Percentiles rank a stretch among this genome's conserved stretches.
phyloP scores from a whole-genome alignment of 2,329 filamentous ascomycete species.

The Trichoderma afroharzianum region DNA sequence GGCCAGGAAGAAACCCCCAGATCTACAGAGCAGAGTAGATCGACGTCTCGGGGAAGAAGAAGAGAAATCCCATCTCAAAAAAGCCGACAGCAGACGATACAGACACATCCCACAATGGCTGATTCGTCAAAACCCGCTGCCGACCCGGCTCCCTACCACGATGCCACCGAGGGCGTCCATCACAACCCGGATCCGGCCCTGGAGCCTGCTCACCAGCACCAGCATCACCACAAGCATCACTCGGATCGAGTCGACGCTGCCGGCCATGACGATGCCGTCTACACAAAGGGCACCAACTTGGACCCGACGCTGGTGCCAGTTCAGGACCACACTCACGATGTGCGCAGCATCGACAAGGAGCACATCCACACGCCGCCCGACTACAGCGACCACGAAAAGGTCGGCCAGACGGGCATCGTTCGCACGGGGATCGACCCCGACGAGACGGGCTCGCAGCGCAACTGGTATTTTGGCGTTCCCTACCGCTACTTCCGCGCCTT shows the following conservation, averaged over 20 bases:
- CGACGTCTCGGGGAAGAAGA: background rate
- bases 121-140: background rate
- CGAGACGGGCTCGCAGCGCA: slow-evolving; percentile 22
- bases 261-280: slow-evolving; percentile 42
- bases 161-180: slow-evolving; percentile 20
- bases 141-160: slow-evolving; percentile 1
- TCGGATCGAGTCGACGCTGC: slow-evolving; percentile 32
- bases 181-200: slow-evolving; percentile 33
- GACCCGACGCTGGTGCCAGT: slow-evolving; percentile 35
- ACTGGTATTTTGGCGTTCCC: slow-evolving; percentile 30
- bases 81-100: background rate
- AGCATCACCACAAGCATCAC: slow-evolving; percentile 43
- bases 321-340: slow-evolving; percentile 28
- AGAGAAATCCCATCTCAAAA: background rate
- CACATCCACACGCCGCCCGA: slow-evolving; percentile 31
- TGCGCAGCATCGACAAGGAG: slow-evolving; percentile 23
- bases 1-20: background rate
- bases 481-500: slow-evolving; percentile 45
- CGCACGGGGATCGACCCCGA: slow-evolving; percentile 27
- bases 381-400: slow-evolving; percentile 41
- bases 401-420: slow-evolving; percentile 29
- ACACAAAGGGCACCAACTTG: slow-evolving; percentile 41
- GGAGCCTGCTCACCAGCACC: slow-evolving; percentile 40
- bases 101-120: background rate
- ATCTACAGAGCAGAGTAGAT: background rate